phyloP scores from a whole-genome alignment of 257 asterid genomes.

The Anisodus acutangulus region DNA sequence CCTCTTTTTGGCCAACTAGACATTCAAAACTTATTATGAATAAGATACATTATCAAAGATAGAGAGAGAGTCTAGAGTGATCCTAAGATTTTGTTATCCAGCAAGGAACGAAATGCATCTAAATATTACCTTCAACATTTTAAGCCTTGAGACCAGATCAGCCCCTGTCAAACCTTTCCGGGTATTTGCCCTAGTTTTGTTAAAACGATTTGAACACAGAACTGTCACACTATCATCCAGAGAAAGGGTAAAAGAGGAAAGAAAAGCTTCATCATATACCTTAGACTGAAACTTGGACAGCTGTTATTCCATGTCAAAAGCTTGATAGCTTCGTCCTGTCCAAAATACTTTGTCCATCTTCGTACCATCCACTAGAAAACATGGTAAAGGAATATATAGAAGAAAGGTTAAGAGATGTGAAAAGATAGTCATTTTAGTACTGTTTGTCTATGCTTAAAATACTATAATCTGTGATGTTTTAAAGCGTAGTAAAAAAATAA shows the following conservation, averaged over 20 bases:
- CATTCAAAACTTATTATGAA: not conserved
- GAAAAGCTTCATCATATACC: slow-evolving; percentile 50
- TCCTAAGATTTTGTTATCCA: not conserved
- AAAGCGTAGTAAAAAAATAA: not conserved
- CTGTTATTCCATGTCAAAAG: slow-evolving; percentile 87
- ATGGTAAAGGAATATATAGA: slow-evolving; percentile 25
- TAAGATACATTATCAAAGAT: slow-evolving; percentile 25
- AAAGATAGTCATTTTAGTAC: not conserved
- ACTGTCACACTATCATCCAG: slow-evolving; percentile 30
- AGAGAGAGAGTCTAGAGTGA: slow-evolving; percentile 10
- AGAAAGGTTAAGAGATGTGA: slow-evolving; percentile 32
- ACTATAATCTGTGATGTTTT: not conserved
- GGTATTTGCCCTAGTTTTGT: slow-evolving; percentile 70
- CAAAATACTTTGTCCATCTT: slow-evolving; percentile 78
- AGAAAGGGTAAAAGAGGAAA: slow-evolving; percentile 21
- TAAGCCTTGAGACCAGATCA: slow-evolving; percentile 67
- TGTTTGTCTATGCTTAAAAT: not conserved
- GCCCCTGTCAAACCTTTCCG: slow-evolving; percentile 70
- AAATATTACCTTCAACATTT: slow-evolving; percentile 61
- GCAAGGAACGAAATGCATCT: not conserved
- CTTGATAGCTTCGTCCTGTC: slow-evolving; percentile 69
- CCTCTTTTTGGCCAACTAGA: slow-evolving; percentile 11
- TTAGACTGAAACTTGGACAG: slow-evolving; percentile 78
- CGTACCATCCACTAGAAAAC: slow-evolving; percentile 92
- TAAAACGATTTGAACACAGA: slow-evolving; percentile 38